Evolutionary conservation across 164 flowering plant genomes (phyloP).

Genomic region (Vitis riparia): DNA sequence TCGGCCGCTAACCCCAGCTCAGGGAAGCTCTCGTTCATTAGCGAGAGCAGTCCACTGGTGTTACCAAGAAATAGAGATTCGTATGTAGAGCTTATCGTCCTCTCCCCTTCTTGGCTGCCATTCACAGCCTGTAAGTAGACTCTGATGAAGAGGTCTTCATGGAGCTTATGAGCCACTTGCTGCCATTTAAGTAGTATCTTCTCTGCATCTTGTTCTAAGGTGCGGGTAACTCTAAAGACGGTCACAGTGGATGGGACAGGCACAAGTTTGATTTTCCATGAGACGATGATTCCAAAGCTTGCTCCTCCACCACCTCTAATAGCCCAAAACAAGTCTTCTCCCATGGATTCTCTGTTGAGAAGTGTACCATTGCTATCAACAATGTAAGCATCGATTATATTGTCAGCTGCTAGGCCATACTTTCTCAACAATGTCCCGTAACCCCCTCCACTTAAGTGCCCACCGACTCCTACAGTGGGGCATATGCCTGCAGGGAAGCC

Average conservation of each 20-base stretch:
- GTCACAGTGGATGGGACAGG: slow-evolving; percentile 12
- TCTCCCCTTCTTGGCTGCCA: neutral
- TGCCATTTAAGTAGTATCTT: slow-evolving; percentile 8
- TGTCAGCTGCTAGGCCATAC: slow-evolving; percentile 9
- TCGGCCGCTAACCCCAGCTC: neutral
- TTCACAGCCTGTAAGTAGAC: neutral
- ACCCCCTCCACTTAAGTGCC: slow-evolving; percentile 14
- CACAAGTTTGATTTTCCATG: slow-evolving; percentile 17
- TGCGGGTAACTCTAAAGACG: neutral
- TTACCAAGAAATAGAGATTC: neutral
- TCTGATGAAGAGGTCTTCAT: slow-evolving; percentile 5
- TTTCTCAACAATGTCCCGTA: neutral
- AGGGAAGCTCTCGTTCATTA: slow-evolving; percentile 8
- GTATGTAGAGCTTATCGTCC: neutral
- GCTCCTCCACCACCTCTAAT: slow-evolving; percentile 14
- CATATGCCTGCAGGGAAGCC: slow-evolving; percentile 14
- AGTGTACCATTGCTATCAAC: slow-evolving; percentile 18
- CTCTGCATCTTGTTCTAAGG: slow-evolving; percentile 2
- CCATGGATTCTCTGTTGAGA: slow-evolving; percentile 15
- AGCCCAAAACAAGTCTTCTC: slow-evolving; percentile 19
- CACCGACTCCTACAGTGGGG: slow-evolving; percentile 14
- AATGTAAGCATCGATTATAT: slow-evolving; percentile 10
- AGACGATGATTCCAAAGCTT: slow-evolving; percentile 11
- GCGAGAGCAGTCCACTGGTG: neutral
- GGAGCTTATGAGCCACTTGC: slow-evolving; percentile 1